Base-by-base conservation (phyloP, 2,329 filamentous ascomycete species). In the Diaporthe aspalathi region DNA sequence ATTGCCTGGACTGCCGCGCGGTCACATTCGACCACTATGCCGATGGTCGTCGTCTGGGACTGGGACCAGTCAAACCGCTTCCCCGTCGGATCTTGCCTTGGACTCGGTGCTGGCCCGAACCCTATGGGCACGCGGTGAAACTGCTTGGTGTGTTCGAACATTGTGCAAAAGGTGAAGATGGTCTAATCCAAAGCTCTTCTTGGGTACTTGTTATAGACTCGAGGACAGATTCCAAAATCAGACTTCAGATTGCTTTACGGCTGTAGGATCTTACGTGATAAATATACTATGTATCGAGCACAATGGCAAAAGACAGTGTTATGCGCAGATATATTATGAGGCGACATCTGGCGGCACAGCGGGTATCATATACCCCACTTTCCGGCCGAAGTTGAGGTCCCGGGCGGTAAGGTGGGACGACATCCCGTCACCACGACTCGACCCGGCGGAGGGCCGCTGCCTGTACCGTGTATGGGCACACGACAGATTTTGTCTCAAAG, bases 121-220 rank as follows among this genome's bases (percentile, higher is more conserved):
- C 43, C 60, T 14, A 63, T 8, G 1, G 60, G 60, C 2, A 63
- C 27, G 20, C 60, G 60, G 20, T 63, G 43, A 16, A 63, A 63
- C 29, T 49, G 43, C 29, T 63, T 63, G 20, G 60, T 63, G 6
- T 63, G n/a, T 11, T 63, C 60, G 40, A 63, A 63, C 60, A 63
- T 63, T 5, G 20, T 49, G 43, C 12, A n/a, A 0, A 5, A 32
- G 7, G 5, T 32, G 20, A 11, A 16, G 17, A 16, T 17, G 9
- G 17, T 17, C 16, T 11, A 43, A 17, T 24, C n/a, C n/a, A 12
- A 29, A 56, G 32, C 20, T 12, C 32, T 56, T 20, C 12, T 38
- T 5, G 14, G 7, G 6, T 32, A 35, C 22, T 2, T 17, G 32
- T 7, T 12, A 32, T 3, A 62, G 17, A 27, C n/a, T 20, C 5